Conservation (phyloP, 257 asterid genomes). For the Handroanthus guayacan region DNA sequence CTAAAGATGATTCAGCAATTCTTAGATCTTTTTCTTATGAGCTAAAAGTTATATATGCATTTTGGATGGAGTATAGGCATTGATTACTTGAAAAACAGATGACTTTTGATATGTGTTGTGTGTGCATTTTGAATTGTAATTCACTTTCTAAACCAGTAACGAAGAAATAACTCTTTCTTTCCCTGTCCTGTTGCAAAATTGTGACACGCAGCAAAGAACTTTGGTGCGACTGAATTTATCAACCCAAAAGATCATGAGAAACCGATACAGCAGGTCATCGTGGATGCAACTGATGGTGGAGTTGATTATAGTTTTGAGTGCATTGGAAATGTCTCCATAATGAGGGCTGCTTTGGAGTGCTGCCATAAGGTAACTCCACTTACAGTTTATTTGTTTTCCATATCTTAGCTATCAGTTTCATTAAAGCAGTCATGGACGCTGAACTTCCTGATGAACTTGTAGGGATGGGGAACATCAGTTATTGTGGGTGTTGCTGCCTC, state of each 20-base stretch:
- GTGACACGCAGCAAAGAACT: constrained; percentile 69
- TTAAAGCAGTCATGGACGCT: constrained; percentile 12
- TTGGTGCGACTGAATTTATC: constrained; percentile 94
- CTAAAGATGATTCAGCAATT: not conserved
- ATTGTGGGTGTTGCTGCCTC: constrained; percentile 99
- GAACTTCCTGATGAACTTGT: constrained; percentile 27
- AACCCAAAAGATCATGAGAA: constrained; percentile 94
- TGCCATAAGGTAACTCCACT: constrained; percentile 91
- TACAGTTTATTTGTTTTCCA: constrained; percentile 1
- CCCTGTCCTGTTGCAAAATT: constrained; percentile 23
- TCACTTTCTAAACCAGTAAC: too few relatives aligned
- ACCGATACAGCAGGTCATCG: constrained; percentile 94
- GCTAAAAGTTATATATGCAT: not conserved
- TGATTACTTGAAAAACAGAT: too few relatives aligned
- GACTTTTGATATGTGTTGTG: too few relatives aligned
- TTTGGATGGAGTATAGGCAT: too few relatives aligned
- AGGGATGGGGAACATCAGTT: constrained; percentile 99
- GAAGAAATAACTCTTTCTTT: not conserved
- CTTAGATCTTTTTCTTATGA: too few relatives aligned
- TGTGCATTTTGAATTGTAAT: not conserved
- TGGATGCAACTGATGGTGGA: constrained; percentile 94
- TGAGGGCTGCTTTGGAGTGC: constrained; percentile 98
- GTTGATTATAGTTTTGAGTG: constrained; percentile 99
- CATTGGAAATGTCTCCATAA: constrained; percentile 88
- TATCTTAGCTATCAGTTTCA: not conserved